These are phyloP conservation scores for Epichloe elymi DNA, from an alignment of 2,329 filamentous ascomycete species.

Conservation along the genomic window DNA sequence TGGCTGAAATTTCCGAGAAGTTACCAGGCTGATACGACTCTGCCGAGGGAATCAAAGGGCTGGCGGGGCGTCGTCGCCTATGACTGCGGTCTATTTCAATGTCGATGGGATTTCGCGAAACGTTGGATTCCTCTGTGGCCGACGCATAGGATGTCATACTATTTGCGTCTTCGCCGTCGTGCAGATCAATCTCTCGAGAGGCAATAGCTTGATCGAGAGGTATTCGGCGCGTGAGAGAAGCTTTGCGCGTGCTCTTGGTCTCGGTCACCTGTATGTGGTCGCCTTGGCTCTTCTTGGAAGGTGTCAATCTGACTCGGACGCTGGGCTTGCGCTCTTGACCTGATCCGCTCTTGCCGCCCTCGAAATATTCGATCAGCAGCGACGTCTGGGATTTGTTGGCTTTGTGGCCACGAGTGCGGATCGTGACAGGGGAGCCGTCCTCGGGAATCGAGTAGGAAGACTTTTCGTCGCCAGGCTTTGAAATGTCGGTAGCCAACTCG, in stretches of 20 bases:
- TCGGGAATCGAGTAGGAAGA: conserved; percentile 71
- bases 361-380: conserved; percentile 89
- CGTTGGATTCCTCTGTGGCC: conserved; percentile 64
- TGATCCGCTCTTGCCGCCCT: conserved; percentile 53
- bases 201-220: conserved; percentile 31
- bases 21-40: conserved; percentile 51
- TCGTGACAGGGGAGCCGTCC: conserved; percentile 83
- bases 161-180: conserved; percentile 45
- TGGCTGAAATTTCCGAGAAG: conserved; percentile 76
- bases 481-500: conserved; percentile 52
- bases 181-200: conserved; percentile 29
- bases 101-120: conserved; percentile 67
- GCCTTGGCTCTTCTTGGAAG: conserved; percentile 54
- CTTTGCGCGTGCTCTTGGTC: conserved; percentile 58
- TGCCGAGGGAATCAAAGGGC: conserved; percentile 47
- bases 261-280: conserved; percentile 83
- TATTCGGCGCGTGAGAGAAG: conserved; percentile 42
- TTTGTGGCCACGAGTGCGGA: conserved; percentile 58
- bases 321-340: conserved; percentile 62
- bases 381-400: conserved; percentile 67
- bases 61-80: conserved; percentile 50
- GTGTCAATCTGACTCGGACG: conserved; percentile 67
- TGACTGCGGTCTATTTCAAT: conserved; percentile 65
- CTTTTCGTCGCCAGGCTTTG: conserved; percentile 52
- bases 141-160: conserved; percentile 67